Base-by-base conservation (phyloP, 768 basidiomycete species). In the Rhizopogon vinicolor region DNA sequence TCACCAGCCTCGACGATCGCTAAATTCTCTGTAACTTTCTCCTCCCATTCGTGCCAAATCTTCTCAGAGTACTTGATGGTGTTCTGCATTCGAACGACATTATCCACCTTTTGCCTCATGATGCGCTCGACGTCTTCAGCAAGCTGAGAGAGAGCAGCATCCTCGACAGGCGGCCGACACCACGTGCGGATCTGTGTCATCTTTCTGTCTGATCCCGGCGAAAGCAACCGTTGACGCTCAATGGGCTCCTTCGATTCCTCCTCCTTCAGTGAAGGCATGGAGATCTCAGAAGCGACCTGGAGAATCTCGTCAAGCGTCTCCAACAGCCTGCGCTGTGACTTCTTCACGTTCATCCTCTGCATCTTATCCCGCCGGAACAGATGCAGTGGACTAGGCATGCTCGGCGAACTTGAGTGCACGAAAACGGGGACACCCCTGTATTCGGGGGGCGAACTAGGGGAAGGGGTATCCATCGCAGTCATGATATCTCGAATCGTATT, bases 11-110 rank as follows among this genome's bases (percentile, higher is more conserved):
- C 81, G 28, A 77, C 72, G 35, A 74, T 74, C 3, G 79, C 80
- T 35, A 95, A 71, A 41, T 78, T 80, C 62, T 83, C 80, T 57
- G 85, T 87, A 13, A 97, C 87, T 62, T 83, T 85, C 64, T 91
- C 89, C 71, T 98, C 89, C 95, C 96, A 98, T 72, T 98, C 97
- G 63, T 89, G 88, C 75, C 96, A 86, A 31, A 97, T 91, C 74
- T 95, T 96, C 76, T 98, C 97, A 41, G 93, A 87, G 70, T 98
- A 98, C 52, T 91, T 80, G 62, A 99, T 94, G 18, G 94, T 98
- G 66, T 96, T 97, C 72, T 96, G 92, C 85, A 99, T 86, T 40
- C 97, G 86, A 59, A 93, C 89, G 48, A 98, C 91, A 61, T 89
- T 93, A 69, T 95, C 94, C 59, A 94, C 83, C 78, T 99, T 99